Evolutionary conservation across 2,329 filamentous ascomycete genomes (phyloP), one percentile per base, ranked within the genome.

Genomic region (Lasiodiplodia sp.): DNA sequence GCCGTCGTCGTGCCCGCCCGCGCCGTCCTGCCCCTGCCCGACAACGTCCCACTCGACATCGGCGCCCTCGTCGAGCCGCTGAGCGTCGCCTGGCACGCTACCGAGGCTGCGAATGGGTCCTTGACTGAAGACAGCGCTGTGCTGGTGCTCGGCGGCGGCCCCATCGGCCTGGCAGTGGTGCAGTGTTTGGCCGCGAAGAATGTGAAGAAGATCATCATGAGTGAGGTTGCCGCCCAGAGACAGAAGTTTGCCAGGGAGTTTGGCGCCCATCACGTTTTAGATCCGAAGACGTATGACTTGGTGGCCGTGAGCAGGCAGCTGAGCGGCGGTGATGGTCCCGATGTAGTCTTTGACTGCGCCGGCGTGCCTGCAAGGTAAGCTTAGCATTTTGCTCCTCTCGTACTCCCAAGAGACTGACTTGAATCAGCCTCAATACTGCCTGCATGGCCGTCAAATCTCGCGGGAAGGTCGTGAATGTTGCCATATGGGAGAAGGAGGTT

Each of bases 381-480:
- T 5, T 21, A 8, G 25, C 60, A 81, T 21, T 10, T 11, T 11
- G 18, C 44, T 21, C 44, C 21, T 10, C 18, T 14, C 8, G 8
- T 14, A 4, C 34, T 51, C 18, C n/a, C 10, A 38, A 52, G 11
- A 21, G 6, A 47, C 53, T 51, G 28, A 66, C 18, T 5, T 14
- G 12, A 18, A 11, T n/a, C 28, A 68, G 76, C 65, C 66, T 79
- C 11, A 73, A 68, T 18, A 79, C 80, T 69, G 72, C 87, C 78
- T 72, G 87, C 51, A 76, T 82, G 23, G 82, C 85, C 0, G 84
- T 88, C 2, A 81, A 83, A 60, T 81, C 83, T 0, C 81, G 85
- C 44, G 89, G 88, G 0, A 87, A 86, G 0, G 82, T 91, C 0
- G 83, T 91, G 2, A 91, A 91, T 70, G 83, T 91, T n/a, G 87